Percentiles rank a stretch among this genome's conserved stretches.
These are phyloP conservation scores for Colletotrichum sp. DNA, from an alignment of 2,329 filamentous ascomycete species.

Conservation along the genomic window DNA sequence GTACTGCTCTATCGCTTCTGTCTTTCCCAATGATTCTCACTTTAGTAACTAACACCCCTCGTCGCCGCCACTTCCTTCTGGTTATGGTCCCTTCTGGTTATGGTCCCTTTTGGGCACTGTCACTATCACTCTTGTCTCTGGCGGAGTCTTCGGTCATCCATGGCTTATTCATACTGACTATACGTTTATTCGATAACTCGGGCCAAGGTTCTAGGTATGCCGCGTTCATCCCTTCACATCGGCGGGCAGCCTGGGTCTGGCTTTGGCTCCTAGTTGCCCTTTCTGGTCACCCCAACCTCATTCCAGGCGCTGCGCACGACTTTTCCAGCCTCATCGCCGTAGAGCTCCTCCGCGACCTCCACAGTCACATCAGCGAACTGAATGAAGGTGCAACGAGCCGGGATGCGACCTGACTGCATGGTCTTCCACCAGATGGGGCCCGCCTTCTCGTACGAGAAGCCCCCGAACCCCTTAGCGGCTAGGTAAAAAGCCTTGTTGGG, in stretches of 20 bases:
- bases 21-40: too few relatives aligned
- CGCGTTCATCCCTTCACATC: not conserved
- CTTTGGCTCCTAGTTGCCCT: constrained; percentile 4
- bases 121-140: not conserved
- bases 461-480: constrained; percentile 50
- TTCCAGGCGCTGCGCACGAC: constrained; percentile 52
- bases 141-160: not conserved
- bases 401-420: constrained; percentile 47
- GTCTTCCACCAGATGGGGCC: constrained; percentile 59
- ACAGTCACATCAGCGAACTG: constrained; percentile 56
- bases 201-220: not conserved
- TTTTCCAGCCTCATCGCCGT: constrained; percentile 44
- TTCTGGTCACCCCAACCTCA: constrained; percentile 47
- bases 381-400: constrained; percentile 45
- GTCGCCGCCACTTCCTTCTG: too few relatives aligned
- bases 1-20: too few relatives aligned
- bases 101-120: accelerated
- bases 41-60: too few relatives aligned
- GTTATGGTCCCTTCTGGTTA: too few relatives aligned
- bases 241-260: not conserved
- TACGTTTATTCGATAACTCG: not conserved
- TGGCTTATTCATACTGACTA: not conserved
- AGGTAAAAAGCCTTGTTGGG: constrained; percentile 64
- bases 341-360: constrained; percentile 48
- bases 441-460: constrained; percentile 59